phyloP scores from a whole-genome alignment of 345 rosid species.

The Eucalyptus urophylla region DNA sequence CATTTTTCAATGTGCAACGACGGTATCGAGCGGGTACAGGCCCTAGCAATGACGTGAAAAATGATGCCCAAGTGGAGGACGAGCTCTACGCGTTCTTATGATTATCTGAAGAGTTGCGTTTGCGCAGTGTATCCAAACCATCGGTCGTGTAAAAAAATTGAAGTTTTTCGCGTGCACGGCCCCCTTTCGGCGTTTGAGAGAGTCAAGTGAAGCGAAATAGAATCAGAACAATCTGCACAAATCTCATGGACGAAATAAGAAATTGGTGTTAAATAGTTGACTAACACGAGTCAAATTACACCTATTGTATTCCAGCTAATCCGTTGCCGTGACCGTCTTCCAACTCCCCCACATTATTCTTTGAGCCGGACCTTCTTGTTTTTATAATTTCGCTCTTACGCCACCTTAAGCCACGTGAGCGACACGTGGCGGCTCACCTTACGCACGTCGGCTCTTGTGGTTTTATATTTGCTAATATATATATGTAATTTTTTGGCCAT shows the following conservation, averaged over 20 bases:
- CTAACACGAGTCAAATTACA: not conserved
- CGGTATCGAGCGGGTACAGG: not conserved
- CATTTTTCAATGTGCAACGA: fast-evolving
- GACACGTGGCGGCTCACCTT: not conserved
- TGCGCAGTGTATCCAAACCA: fast-evolving
- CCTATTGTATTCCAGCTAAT: not conserved
- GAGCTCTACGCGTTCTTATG: not conserved
- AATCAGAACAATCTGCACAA: not conserved
- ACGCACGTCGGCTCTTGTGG: not conserved
- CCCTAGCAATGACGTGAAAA: not conserved
- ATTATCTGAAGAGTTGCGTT: not conserved
- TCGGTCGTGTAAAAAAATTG: not conserved
- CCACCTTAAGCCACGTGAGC: not conserved
- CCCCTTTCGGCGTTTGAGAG: not conserved
- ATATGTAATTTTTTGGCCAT: not conserved
- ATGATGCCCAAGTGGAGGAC: not conserved
- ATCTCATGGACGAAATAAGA: not conserved
- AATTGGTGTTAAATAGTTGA: not conserved
- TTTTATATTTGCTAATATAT: too few species aligned
- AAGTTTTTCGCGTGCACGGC: not conserved
- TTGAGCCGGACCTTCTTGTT: not conserved
- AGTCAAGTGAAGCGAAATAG: not conserved
- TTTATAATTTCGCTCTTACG: not conserved
- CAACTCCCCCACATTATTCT: not conserved
- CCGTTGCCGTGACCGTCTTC: not conserved